Conservation (phyloP, 371 early-diverging fungal genomes). For the Mortierella sp. region DNA sequence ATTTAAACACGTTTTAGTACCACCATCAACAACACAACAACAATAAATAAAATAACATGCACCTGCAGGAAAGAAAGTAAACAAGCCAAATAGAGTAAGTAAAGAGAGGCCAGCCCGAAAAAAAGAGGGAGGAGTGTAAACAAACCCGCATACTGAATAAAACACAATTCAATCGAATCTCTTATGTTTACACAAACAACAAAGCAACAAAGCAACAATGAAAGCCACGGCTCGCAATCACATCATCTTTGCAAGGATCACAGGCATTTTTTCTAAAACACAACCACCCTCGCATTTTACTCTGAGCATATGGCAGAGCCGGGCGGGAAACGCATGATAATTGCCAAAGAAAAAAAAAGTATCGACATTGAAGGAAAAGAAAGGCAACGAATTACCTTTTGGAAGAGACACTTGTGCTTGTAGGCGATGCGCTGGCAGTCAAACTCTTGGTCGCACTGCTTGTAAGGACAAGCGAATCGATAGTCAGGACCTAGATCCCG, state of each 20-base stretch:
- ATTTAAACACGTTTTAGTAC: constrained; percentile 12
- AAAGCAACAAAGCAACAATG: background rate
- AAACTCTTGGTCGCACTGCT: constrained; percentile 26
- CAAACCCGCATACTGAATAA: constrained; percentile 8
- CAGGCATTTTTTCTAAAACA: background rate
- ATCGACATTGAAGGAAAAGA: background rate
- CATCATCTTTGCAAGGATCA: constrained; percentile 9
- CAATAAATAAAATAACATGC: constrained; percentile 1
- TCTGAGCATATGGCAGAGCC: constrained; percentile 11
- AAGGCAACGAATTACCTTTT: constrained; percentile 6
- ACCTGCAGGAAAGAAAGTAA: constrained; percentile 6
- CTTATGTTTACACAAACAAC: background rate
- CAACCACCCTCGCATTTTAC: background rate
- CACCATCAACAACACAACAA: background rate
- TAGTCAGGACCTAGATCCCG: constrained; percentile 37
- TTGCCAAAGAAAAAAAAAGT: background rate
- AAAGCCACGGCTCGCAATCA: background rate
- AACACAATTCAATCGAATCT: background rate
- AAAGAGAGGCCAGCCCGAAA: background rate
- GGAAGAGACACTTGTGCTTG: constrained; percentile 42
- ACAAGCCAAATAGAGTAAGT: background rate
- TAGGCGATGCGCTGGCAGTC: constrained; percentile 47
- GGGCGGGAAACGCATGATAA: background rate
- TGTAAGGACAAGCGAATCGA: constrained; percentile 41
- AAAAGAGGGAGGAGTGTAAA: background rate